A percentile compares a stretch with the other conserved stretches of the same genome.
These are phyloP conservation scores for Anastatica hierochuntica DNA, from an alignment of 345 rosid species.

Conservation along the genomic window DNA sequence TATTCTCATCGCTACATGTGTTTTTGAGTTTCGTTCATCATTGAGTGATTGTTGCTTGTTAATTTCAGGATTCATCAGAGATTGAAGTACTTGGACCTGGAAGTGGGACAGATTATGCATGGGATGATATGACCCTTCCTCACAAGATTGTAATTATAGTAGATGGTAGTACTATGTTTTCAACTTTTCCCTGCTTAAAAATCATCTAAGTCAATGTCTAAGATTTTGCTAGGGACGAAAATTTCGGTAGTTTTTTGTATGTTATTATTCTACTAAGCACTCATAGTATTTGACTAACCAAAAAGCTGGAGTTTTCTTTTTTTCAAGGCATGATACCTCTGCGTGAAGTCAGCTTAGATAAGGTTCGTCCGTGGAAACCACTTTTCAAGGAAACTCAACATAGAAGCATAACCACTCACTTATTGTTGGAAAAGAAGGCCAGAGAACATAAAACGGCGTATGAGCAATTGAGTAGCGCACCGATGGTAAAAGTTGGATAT, in stretches of 20 bases:
- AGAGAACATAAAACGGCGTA: slow-evolving; percentile 33
- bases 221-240: neutral
- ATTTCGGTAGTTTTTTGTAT: neutral
- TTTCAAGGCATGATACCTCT: slow-evolving; percentile 48
- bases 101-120: slow-evolving; percentile 55
- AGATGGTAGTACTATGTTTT: slow-evolving; percentile 41
- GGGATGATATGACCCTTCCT: slow-evolving; percentile 92
- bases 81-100: slow-evolving; percentile 71
- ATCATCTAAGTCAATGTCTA: neutral
- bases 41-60: slow-evolving; percentile 1
- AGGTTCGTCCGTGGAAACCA: slow-evolving; percentile 89
- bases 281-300: slow-evolving; percentile 6
- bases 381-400: slow-evolving; percentile 46
- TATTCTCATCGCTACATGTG: slow-evolving; percentile 5
- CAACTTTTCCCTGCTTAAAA: slow-evolving; percentile 3
- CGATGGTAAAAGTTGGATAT: slow-evolving; percentile 58
- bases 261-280: slow-evolving; percentile 3
- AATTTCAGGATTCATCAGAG: slow-evolving; percentile 66
- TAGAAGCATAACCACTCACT: slow-evolving; percentile 48
- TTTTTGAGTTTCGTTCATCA: neutral
- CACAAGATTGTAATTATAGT: slow-evolving; percentile 67
- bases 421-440: slow-evolving; percentile 29
- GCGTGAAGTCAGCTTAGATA: slow-evolving; percentile 88
- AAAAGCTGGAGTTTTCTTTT: slow-evolving; percentile 12
- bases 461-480: slow-evolving; percentile 33